Evolutionary conservation across 805 yeast genomes (phyloP).

Genomic region (Candida boidinii): DNA sequence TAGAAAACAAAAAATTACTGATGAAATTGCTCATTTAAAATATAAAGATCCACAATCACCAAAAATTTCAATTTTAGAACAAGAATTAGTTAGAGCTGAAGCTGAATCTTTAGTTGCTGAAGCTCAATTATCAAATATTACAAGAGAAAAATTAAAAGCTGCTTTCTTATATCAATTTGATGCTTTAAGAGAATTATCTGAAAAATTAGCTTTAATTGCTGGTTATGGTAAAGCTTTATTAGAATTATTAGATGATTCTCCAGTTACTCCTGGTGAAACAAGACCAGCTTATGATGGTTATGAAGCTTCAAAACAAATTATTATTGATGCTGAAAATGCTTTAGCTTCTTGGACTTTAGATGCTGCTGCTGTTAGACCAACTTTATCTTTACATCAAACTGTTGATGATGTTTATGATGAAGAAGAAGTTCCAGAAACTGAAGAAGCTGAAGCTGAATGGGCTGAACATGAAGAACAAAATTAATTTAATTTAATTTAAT

Average conservation of each 20-base stretch:
- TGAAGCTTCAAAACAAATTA: constrained; percentile 96
- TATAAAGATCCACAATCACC: constrained; percentile 98
- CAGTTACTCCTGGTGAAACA: constrained; percentile 98
- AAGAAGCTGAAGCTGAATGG: constrained; percentile 31
- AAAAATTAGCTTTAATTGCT: constrained; percentile 93
- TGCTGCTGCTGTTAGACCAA: constrained; percentile 89
- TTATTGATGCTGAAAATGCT: constrained; percentile 93
- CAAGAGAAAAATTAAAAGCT: constrained; percentile 96
- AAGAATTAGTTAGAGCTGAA: constrained; percentile 97
- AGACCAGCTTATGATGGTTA: constrained; percentile 98
- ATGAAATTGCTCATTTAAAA: constrained; percentile 94
- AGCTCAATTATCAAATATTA: constrained; percentile 96
- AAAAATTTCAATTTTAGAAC: constrained; percentile 91
- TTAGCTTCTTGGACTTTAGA: constrained; percentile 96
- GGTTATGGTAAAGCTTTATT: constrained; percentile 97
- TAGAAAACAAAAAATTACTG: constrained; percentile 95
- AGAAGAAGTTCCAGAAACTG: constrained; percentile 27
- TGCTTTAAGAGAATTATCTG: constrained; percentile 88
- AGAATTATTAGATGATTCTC: constrained; percentile 92
- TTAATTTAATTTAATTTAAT: neutral
- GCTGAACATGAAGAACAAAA: constrained; percentile 26
- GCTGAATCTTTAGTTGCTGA: constrained; percentile 98
- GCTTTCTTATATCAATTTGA: constrained; percentile 96
- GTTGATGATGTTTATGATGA: constrained; percentile 54
- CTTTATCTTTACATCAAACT: constrained; percentile 76